phyloP scores from a whole-genome alignment of 78 protist genomes.

The Chrysochromulina tobinii region DNA sequence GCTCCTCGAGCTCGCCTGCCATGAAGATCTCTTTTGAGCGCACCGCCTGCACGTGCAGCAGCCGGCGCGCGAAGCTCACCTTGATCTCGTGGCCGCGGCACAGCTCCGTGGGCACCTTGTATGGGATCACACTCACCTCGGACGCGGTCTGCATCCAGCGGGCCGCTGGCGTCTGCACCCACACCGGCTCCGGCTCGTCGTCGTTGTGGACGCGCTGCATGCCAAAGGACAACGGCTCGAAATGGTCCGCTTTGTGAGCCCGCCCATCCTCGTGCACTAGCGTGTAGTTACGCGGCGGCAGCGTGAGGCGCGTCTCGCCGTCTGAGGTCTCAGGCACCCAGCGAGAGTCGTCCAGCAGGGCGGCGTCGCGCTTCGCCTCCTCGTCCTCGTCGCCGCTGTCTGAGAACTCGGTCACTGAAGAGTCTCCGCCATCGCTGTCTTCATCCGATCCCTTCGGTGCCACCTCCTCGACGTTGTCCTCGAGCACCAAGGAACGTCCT shows the following conservation, averaged over 20 bases:
- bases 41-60: background rate
- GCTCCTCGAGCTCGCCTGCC: background rate
- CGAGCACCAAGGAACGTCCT: too few species aligned
- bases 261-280: background rate
- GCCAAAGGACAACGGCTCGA: background rate
- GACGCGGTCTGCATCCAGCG: background rate
- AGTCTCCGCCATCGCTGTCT: too few species aligned
- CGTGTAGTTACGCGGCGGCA: background rate
- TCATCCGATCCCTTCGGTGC: too few species aligned
- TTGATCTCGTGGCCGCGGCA: background rate
- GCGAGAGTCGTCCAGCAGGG: too few species aligned
- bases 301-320: background rate
- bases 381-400: too few species aligned
- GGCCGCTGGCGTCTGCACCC: background rate
- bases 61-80: background rate
- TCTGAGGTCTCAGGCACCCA: too few species aligned
- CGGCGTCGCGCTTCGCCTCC: too few species aligned
- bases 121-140: background rate
- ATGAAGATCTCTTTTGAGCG: background rate
- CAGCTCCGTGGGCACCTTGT: background rate
- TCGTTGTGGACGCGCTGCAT: slow-evolving; percentile 11
- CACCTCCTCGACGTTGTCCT: too few species aligned
- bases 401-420: too few species aligned
- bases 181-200: background rate
- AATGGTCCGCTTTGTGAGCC: background rate